phyloP scores from a whole-genome alignment of 768 basidiomycete species.

The Myochromella boudieri region DNA sequence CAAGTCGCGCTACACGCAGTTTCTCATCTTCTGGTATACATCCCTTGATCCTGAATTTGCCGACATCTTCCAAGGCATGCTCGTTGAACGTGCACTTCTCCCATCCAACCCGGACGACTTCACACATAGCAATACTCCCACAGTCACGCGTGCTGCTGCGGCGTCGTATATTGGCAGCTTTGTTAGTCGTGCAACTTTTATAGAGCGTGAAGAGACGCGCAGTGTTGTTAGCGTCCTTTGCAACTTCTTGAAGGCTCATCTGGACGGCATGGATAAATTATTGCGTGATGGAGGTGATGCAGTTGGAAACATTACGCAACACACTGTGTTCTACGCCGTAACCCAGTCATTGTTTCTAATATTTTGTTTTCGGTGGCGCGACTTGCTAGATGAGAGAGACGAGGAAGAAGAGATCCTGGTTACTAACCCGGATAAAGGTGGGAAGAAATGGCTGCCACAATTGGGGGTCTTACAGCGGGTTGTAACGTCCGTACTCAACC shows the following conservation, averaged over 20 bases:
- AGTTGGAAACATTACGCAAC: constrained; percentile 33
- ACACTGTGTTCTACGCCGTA: constrained; percentile 89
- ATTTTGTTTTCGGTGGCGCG: constrained; percentile 97
- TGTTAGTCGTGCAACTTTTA: constrained; percentile 86
- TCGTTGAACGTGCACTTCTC: constrained; percentile 89
- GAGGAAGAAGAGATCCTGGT: constrained; percentile 42
- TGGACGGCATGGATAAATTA: constrained; percentile 67
- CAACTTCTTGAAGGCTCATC: constrained; percentile 73
- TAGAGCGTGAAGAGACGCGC: constrained; percentile 72
- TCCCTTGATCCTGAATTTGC: constrained; percentile 87
- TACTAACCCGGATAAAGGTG: constrained; percentile 19
- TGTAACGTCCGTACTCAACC: constrained; percentile 82
- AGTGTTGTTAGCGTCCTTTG: constrained; percentile 84
- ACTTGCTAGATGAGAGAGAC: constrained; percentile 69
- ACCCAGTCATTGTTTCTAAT: constrained; percentile 91
- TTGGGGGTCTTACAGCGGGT: constrained; percentile 77
- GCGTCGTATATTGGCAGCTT: constrained; percentile 93
- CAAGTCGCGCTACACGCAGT: constrained; percentile 96
- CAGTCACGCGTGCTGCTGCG: constrained; percentile 86
- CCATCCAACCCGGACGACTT: constrained; percentile 14
- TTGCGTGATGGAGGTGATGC: constrained; percentile 35
- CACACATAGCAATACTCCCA: constrained; percentile 41
- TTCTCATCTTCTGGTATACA: constrained; percentile 93
- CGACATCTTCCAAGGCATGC: constrained; percentile 91
- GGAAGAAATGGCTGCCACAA: constrained; percentile 83